Percentiles rank a stretch among this genome's conserved stretches.
These are phyloP conservation scores for Vaccinium corymbosum DNA, from an alignment of 148 eudicot species.

Conservation along the genomic window DNA sequence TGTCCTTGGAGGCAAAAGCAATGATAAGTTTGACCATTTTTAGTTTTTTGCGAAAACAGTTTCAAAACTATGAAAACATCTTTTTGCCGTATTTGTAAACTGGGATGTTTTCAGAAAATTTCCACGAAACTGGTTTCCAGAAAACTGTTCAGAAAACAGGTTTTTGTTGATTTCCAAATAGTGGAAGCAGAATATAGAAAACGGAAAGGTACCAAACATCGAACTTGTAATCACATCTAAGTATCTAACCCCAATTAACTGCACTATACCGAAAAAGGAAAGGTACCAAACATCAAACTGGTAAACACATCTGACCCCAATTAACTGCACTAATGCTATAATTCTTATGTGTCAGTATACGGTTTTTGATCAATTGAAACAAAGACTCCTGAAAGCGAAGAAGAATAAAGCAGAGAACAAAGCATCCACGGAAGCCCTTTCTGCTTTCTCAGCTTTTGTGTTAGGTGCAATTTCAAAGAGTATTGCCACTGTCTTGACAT, in stretches of 20 bases:
- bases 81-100: not conserved
- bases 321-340: constrained; percentile 8
- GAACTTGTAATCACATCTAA: not conserved
- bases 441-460: constrained; percentile 45
- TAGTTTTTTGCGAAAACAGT: not conserved
- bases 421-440: constrained; percentile 30
- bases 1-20: not conserved
- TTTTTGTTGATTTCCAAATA: not conserved
- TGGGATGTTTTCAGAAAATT: not conserved
- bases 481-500: constrained; percentile 42
- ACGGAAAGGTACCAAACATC: not conserved
- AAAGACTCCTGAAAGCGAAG: constrained; percentile 23
- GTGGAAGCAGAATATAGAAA: not conserved
- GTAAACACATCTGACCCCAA: not conserved
- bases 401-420: constrained; percentile 20
- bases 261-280: not conserved
- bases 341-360: constrained; percentile 35
- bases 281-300: not conserved
- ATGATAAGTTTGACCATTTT: not conserved
- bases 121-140: not conserved
- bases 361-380: constrained; percentile 50
- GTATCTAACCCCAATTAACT: not conserved
- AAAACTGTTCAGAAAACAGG: not conserved
- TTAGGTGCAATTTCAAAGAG: constrained; percentile 47
- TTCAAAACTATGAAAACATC: not conserved